These are phyloP conservation scores for Xerocomus brunneocitrinus DNA, from an alignment of 768 basidiomycete species.

Conservation along the genomic window DNA sequence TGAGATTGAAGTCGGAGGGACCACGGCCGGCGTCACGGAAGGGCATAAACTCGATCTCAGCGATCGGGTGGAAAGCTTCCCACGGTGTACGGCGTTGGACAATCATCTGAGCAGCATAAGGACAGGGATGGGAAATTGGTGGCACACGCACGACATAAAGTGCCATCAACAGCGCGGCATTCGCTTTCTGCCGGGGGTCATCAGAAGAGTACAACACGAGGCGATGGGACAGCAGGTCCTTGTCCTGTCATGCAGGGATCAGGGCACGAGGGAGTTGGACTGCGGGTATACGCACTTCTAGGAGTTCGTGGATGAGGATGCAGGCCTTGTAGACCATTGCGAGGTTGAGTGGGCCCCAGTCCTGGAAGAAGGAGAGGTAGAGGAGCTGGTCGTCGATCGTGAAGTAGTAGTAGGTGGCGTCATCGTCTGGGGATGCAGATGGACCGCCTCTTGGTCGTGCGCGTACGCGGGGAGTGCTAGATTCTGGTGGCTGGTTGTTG, in stretches of 20 bases:
- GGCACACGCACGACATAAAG: constrained; percentile 74
- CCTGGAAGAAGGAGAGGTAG: constrained; percentile 91
- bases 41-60: constrained; percentile 88
- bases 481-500: constrained; percentile 53
- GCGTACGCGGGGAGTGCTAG: constrained; percentile 58
- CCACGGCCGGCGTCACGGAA: constrained; percentile 96
- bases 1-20: constrained; percentile 88
- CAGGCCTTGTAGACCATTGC: constrained; percentile 94
- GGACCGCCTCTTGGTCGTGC: constrained; percentile 55
- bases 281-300: constrained; percentile 53
- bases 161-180: constrained; percentile 91
- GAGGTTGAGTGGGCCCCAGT: constrained; percentile 89
- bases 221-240: constrained; percentile 64
- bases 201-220: constrained; percentile 85
- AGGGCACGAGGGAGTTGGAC: constrained; percentile 20
- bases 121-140: constrained; percentile 7
- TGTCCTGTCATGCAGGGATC: constrained; percentile 50
- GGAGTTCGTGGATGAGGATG: constrained; percentile 84
- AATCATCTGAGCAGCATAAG: constrained; percentile 64
- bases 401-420: constrained; percentile 82
- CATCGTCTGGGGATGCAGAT: constrained; percentile 66
- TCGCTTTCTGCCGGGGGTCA: constrained; percentile 85
- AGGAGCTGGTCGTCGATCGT: constrained; percentile 89
- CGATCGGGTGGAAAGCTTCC: constrained; percentile 93
- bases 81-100: constrained; percentile 85